These are phyloP conservation scores for Monosporascus sp. DNA, from an alignment of 2,329 filamentous ascomycete genomes.

Conservation along the genomic window DNA sequence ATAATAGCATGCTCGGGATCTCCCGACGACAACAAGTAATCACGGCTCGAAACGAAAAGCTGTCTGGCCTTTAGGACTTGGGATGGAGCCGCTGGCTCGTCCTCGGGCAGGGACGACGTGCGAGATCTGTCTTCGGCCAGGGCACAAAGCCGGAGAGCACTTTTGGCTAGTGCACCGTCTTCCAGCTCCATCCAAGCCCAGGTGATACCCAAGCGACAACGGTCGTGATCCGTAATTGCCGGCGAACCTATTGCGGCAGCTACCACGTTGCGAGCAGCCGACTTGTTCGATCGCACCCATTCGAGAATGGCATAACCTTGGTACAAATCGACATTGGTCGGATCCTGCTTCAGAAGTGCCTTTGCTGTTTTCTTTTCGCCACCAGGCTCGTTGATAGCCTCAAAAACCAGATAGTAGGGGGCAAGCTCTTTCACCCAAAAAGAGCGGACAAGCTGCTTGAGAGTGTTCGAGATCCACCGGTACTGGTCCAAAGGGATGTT, in stretches of 20 bases:
- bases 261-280: slow-evolving; percentile 60
- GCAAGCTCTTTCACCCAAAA: slow-evolving; percentile 50
- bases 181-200: slow-evolving; percentile 66
- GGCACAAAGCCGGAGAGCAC: slow-evolving; percentile 36
- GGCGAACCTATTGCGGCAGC: slow-evolving; percentile 52
- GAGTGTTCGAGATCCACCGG: slow-evolving; percentile 44
- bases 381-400: slow-evolving; percentile 48
- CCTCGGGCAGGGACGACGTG: slow-evolving; percentile 7
- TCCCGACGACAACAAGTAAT: slow-evolving; percentile 49
- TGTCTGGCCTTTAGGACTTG: slow-evolving; percentile 50
- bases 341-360: slow-evolving; percentile 61
- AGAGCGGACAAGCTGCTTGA: slow-evolving; percentile 52
- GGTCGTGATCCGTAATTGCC: slow-evolving; percentile 13
- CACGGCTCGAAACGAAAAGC: slow-evolving; percentile 46
- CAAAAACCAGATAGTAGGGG: slow-evolving; percentile 66
- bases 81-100: slow-evolving; percentile 24
- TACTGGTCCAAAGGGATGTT: slow-evolving; percentile 30
- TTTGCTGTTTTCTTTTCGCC: slow-evolving; percentile 68
- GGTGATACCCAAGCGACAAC: slow-evolving; percentile 47
- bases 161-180: slow-evolving; percentile 26
- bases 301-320: slow-evolving; percentile 76
- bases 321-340: slow-evolving; percentile 64
- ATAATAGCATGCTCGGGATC: slow-evolving; percentile 44
- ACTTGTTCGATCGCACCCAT: slow-evolving; percentile 48
- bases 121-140: slow-evolving; percentile 28